phyloP scores from a whole-genome alignment of 129 eudicot species.

The Gnaphalium uliginosum region DNA sequence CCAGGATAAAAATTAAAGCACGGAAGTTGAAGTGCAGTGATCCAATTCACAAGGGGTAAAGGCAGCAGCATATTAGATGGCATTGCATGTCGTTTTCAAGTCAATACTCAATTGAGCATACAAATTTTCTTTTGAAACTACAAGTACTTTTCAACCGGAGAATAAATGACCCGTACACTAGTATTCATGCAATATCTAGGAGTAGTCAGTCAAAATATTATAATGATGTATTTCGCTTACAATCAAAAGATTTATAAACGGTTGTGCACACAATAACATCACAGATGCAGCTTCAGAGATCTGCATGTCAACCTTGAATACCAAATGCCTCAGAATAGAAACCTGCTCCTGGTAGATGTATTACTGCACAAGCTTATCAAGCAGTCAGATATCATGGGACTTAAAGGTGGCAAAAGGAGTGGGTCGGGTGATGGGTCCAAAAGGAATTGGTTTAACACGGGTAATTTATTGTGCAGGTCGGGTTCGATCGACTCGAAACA shows the following conservation, averaged over 20 bases:
- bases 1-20: not conserved
- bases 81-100: not conserved
- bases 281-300: slow-evolving; percentile 18
- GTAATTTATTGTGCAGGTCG: not conserved
- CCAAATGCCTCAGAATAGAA: slow-evolving; percentile 5
- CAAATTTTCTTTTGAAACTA: slow-evolving; percentile 7
- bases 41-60: not conserved
- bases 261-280: slow-evolving; percentile 9
- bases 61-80: not conserved
- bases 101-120: not conserved
- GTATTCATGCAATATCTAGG: slow-evolving; percentile 6
- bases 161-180: slow-evolving; percentile 11
- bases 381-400: not conserved
- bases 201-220: not conserved
- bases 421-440: not conserved
- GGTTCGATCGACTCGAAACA: not conserved
- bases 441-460: not conserved
- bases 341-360: slow-evolving; percentile 10
- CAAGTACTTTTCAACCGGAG: slow-evolving; percentile 7
- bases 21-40: not conserved
- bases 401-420: not conserved
- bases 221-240: slow-evolving; percentile 17
- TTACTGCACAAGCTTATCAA: slow-evolving; percentile 6
- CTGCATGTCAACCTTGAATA: slow-evolving; percentile 18
- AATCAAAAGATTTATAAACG: slow-evolving; percentile 13